These are phyloP conservation scores for Hymenoscyphus scutula DNA, from an alignment of 2,329 filamentous ascomycete species.

Conservation along the genomic window DNA sequence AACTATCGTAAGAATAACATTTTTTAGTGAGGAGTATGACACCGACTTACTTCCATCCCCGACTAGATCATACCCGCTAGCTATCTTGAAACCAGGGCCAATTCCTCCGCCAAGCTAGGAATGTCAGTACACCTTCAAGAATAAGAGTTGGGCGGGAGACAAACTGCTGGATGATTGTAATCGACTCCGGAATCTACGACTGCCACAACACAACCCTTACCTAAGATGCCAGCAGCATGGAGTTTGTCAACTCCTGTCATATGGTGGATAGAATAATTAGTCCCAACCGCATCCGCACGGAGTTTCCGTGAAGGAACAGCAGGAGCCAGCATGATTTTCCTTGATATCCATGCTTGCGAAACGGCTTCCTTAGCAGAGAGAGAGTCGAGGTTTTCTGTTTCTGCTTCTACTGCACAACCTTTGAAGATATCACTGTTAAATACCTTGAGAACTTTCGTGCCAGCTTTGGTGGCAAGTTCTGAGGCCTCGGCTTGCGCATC, in stretches of 20 bases:
- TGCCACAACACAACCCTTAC: conserved; percentile 3
- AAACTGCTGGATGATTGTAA: conserved; percentile 6
- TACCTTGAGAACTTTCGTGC: conserved; percentile 6
- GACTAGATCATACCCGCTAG: conserved; percentile 7
- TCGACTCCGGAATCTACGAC: conserved; percentile 6
- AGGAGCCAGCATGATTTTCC: conserved; percentile 7
- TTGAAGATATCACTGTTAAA: conserved; percentile 9
- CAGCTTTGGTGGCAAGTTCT: not conserved
- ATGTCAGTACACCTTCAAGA: not conserved
- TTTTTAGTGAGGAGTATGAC: not conserved
- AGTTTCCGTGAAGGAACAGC: not conserved
- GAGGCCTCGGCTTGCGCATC: not conserved
- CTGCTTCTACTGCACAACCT: conserved; percentile 2
- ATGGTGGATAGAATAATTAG: not conserved
- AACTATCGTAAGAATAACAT: not conserved
- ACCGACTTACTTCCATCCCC: conserved; percentile 1
- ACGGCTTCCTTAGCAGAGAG: not conserved
- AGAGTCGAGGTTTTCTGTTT: conserved; percentile 1
- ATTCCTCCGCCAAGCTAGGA: conserved; percentile 7
- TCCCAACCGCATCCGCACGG: not conserved
- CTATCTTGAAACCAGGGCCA: conserved; percentile 6
- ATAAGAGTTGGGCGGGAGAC: not conserved
- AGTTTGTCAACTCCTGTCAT: conserved; percentile 10
- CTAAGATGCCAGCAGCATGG: conserved; percentile 5
- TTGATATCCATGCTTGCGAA: conserved; percentile 2